A percentile compares a stretch with the other conserved stretches of the same genome.
phyloP scores from a whole-genome alignment of 2,329 filamentous ascomycete species.

The Alternaria ventricosa region DNA sequence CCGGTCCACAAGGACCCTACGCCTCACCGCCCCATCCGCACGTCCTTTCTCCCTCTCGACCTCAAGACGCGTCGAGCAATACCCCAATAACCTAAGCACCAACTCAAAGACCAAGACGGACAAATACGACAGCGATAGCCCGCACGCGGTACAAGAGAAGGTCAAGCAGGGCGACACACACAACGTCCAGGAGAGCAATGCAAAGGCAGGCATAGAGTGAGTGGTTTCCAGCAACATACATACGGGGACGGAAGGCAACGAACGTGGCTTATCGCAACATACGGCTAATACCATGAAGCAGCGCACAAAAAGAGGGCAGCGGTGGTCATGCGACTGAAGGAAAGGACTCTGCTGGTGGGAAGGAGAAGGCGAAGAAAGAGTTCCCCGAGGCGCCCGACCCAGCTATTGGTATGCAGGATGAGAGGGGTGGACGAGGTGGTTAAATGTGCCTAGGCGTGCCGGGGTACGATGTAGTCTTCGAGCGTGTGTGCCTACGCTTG shows the following conservation, averaged over 20 bases:
- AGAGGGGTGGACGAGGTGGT: slow-evolving; percentile 55
- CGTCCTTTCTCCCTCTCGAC: slow-evolving; percentile 27
- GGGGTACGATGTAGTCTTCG: background rate
- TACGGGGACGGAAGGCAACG: background rate
- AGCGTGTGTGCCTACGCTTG: background rate
- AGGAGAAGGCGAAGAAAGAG: slow-evolving; percentile 54
- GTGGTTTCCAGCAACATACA: slow-evolving; percentile 10
- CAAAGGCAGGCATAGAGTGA: slow-evolving; percentile 43
- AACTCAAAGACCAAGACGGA: slow-evolving; percentile 34
- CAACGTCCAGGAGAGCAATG: slow-evolving; percentile 44
- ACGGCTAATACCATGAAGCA: slow-evolving; percentile 17
- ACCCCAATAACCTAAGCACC: slow-evolving; percentile 26
- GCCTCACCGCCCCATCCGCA: background rate
- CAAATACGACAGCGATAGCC: slow-evolving; percentile 29
- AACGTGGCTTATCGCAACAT: background rate
- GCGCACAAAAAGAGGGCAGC: slow-evolving; percentile 32
- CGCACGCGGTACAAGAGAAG: slow-evolving; percentile 32
- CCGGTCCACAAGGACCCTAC: slow-evolving; percentile 12
- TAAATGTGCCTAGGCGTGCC: slow-evolving; percentile 12
- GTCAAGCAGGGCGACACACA: slow-evolving; percentile 42
- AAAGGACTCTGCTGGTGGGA: slow-evolving; percentile 47
- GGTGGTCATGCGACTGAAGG: slow-evolving; percentile 52
- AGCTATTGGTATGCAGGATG: slow-evolving; percentile 59
- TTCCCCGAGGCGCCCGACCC: slow-evolving; percentile 56
- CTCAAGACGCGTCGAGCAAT: slow-evolving; percentile 14